These are phyloP conservation scores for Stygiomarasmius scandens DNA, from an alignment of 1,284 basidiomycete genomes.

Conservation along the genomic window DNA sequence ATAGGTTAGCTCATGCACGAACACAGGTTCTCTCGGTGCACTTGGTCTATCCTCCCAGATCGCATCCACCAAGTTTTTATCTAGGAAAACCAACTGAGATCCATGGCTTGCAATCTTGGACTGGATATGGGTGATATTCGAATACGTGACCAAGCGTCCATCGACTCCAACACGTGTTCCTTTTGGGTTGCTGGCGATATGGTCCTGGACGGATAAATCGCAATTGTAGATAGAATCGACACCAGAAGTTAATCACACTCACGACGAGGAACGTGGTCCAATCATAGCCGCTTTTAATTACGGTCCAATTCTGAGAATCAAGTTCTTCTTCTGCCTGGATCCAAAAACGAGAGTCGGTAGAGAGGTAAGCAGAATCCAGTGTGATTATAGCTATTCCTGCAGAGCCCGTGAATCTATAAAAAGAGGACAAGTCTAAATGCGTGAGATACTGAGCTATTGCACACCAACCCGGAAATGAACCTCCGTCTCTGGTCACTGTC, in stretches of 20 bases:
- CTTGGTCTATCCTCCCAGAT: constrained; percentile 75
- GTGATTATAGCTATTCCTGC: constrained; percentile 83
- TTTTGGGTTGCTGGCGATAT: background rate
- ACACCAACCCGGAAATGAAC: constrained; percentile 75
- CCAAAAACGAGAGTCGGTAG: constrained; percentile 92
- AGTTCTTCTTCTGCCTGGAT: constrained; percentile 79
- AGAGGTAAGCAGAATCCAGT: constrained; percentile 62
- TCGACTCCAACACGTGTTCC: background rate
- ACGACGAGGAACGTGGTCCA: constrained; percentile 81
- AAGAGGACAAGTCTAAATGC: too few species aligned
- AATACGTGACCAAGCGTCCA: background rate
- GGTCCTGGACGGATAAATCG: background rate
- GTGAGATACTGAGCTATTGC: constrained; percentile 7
- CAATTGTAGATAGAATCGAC: background rate
- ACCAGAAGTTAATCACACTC: constrained; percentile 27
- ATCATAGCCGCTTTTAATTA: constrained; percentile 75
- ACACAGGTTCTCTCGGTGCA: constrained; percentile 69
- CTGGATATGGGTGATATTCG: background rate
- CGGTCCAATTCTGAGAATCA: constrained; percentile 78
- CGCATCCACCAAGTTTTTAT: constrained; percentile 85
- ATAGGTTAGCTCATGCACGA: constrained; percentile 74
- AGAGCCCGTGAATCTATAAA: constrained; percentile 77
- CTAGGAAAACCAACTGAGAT: constrained; percentile 68
- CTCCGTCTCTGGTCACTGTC: constrained; percentile 79
- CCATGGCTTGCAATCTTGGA: constrained; percentile 30